Conservation (phyloP, 208 protist genomes). For the Acanthamoeba triangularis region DNA sequence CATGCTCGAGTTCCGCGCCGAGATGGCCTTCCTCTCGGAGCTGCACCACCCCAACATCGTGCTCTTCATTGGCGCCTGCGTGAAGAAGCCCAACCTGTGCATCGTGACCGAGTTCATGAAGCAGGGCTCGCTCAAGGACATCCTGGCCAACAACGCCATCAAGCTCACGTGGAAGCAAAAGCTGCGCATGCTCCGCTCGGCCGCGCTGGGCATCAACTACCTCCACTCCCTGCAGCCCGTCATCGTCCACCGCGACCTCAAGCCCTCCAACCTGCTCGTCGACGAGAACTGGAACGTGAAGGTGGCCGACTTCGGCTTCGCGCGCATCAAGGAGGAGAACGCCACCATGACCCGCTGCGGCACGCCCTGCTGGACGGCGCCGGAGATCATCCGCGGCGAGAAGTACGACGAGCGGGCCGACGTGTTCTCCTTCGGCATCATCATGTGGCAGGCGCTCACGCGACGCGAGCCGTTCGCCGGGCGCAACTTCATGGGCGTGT, state of each 20-base stretch:
- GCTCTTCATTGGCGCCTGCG: slow-evolving; percentile 38
- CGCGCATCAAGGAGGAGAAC: slow-evolving; percentile 26
- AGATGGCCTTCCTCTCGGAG: slow-evolving; percentile 19
- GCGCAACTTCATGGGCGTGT: too few species aligned
- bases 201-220: not conserved
- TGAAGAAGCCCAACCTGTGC: slow-evolving; percentile 12
- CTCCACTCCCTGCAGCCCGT: not conserved
- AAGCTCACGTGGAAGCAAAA: slow-evolving; percentile 10
- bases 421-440: too few species aligned
- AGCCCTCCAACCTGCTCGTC: not conserved
- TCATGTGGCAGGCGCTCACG: too few species aligned
- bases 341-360: slow-evolving; percentile 3
- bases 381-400: too few species aligned
- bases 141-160: slow-evolving; percentile 1
- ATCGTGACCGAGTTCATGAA: slow-evolving; percentile 67
- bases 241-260: not conserved
- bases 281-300: slow-evolving; percentile 11
- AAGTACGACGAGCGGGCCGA: too few species aligned
- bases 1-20: slow-evolving; percentile 23
- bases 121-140: slow-evolving; percentile 29
- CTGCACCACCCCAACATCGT: slow-evolving; percentile 40
- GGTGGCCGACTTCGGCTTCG: not conserved
- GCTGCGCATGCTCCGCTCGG: not conserved
- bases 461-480: too few species aligned
- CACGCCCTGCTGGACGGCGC: not conserved